Percentiles rank a stretch among this genome's conserved stretches.
phyloP scores from a whole-genome alignment of 2,329 filamentous ascomycete species.

The Colletotrichum musae region DNA sequence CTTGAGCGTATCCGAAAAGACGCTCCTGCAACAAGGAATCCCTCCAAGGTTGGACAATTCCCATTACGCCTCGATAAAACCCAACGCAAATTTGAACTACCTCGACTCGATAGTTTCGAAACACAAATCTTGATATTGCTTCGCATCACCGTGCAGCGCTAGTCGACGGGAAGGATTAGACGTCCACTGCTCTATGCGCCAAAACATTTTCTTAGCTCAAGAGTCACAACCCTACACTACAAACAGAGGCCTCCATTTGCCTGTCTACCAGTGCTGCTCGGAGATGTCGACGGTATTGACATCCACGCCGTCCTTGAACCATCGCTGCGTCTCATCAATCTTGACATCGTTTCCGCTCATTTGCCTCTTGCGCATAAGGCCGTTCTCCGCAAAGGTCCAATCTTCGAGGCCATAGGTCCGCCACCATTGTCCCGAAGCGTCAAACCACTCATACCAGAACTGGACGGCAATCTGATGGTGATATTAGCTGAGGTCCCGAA shows the following conservation, averaged over 20 bases:
- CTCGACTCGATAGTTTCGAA: background rate
- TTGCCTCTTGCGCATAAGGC: conserved; percentile 80
- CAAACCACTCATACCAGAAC: conserved; percentile 90
- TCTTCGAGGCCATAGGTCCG: conserved; percentile 89
- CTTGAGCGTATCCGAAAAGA: no score
- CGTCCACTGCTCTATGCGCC: background rate
- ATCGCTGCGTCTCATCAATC: conserved; percentile 73
- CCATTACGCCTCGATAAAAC: background rate
- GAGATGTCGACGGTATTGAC: conserved; percentile 76
- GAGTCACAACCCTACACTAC: no score
- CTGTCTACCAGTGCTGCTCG: conserved; percentile 75
- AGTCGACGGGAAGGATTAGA: background rate
- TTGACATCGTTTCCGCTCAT: conserved; percentile 83
- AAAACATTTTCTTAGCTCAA: background rate
- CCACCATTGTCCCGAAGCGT: conserved; percentile 82
- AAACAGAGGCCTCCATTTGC: no score
- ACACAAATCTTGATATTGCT: background rate
- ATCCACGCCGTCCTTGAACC: conserved; percentile 79
- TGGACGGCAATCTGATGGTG: conserved; percentile 80
- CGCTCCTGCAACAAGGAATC: background rate
- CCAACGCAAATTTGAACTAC: background rate
- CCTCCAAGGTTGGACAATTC: no score
- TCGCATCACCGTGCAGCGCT: background rate
- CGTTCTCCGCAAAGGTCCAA: conserved; percentile 81
- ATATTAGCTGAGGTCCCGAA: background rate